phyloP scores from a whole-genome alignment of 148 eudicot genomes.

The Talinum fruticosum region DNA sequence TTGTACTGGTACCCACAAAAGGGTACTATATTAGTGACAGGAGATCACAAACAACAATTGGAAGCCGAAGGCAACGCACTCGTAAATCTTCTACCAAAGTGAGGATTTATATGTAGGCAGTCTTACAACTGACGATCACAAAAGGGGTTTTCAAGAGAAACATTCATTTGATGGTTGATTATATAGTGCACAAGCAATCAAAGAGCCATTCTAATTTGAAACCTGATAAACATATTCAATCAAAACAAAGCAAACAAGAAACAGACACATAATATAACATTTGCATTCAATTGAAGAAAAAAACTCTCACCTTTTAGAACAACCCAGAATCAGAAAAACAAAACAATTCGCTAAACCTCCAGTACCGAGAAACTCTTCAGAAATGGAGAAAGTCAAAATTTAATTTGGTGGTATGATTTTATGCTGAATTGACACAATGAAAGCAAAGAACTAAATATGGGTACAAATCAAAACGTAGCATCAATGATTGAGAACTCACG shows the following conservation, averaged over 20 bases:
- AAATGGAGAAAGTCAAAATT: conserved; percentile 17
- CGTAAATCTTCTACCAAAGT: not conserved
- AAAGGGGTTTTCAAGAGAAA: not conserved
- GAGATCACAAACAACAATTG: not conserved
- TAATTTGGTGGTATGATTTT: not conserved
- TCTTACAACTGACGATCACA: not conserved
- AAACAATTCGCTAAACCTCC: not conserved
- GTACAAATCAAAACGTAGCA: not conserved
- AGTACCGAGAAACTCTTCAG: not conserved
- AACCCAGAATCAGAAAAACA: conserved; percentile 18
- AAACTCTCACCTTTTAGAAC: conserved; percentile 21
- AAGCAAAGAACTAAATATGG: not conserved
- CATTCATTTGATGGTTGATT: not conserved
- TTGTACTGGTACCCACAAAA: not conserved
- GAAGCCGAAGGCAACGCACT: not conserved
- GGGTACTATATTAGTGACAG: not conserved
- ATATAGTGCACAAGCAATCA: too few species aligned
- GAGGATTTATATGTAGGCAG: not conserved
- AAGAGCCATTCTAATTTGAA: too few species aligned
- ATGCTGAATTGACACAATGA: not conserved
- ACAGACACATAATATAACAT: not conserved
- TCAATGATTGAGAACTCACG: not conserved
- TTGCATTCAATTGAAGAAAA: not conserved
- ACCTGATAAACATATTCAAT: not conserved
- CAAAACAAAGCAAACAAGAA: not conserved